phyloP scores from a whole-genome alignment of 1,284 basidiomycete genomes.

The Neotropicomus parvogracilis region DNA sequence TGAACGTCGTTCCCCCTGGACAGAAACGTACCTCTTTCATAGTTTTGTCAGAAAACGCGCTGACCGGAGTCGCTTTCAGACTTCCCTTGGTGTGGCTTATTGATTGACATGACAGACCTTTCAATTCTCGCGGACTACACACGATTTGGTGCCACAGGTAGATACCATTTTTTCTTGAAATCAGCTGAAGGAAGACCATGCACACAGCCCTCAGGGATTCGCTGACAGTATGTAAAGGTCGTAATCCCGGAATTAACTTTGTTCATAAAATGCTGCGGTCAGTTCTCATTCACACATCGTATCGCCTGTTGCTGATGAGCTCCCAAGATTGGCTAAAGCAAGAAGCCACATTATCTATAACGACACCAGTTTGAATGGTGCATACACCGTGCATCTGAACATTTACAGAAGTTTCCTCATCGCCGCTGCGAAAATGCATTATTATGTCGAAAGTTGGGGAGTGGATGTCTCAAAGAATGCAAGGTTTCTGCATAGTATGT shows the following conservation, averaged over 20 bases:
- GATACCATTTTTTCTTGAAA: slow-evolving; percentile 20
- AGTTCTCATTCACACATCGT: slow-evolving; percentile 22
- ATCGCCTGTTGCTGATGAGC: slow-evolving; percentile 5
- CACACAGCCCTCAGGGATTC: slow-evolving; percentile 57
- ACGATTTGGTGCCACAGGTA: slow-evolving; percentile 59
- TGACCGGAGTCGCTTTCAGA: slow-evolving; percentile 31
- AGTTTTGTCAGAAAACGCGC: neutral
- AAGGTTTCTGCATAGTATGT: slow-evolving; percentile 54
- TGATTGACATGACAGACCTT: slow-evolving; percentile 72
- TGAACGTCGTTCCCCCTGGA: slow-evolving; percentile 49
- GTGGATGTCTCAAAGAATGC: slow-evolving; percentile 41
- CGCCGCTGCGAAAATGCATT: slow-evolving; percentile 84
- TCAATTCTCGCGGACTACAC: slow-evolving; percentile 75
- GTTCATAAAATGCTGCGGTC: slow-evolving; percentile 68
- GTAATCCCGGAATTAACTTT: slow-evolving; percentile 56
- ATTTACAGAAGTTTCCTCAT: slow-evolving; percentile 86
- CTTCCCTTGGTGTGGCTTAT: slow-evolving; percentile 89
- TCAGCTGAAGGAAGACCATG: neutral
- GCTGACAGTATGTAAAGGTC: slow-evolving; percentile 61
- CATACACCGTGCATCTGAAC: slow-evolving; percentile 67
- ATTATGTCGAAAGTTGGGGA: slow-evolving; percentile 71
- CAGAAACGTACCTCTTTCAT: slow-evolving; percentile 41
- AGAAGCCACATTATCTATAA: slow-evolving; percentile 73
- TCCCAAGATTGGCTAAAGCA: slow-evolving; percentile 57
- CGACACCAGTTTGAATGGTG: slow-evolving; percentile 71